Conservation (phyloP, 768 basidiomycete genomes). For the Calocera cornea region DNA sequence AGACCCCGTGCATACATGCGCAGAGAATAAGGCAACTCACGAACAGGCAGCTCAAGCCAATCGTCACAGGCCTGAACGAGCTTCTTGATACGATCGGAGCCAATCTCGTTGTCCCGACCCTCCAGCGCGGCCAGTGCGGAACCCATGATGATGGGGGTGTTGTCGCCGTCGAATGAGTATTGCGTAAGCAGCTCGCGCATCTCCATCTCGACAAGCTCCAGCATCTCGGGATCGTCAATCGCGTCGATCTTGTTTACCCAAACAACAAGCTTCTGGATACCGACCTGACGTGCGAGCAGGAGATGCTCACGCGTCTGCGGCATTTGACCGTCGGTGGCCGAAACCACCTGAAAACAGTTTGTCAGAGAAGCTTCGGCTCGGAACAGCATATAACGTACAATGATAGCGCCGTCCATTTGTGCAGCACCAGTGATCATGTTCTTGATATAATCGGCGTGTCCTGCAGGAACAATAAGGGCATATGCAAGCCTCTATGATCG, state of each 20-base stretch:
- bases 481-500: slow-evolving; percentile 6
- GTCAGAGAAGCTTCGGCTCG: background rate
- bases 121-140: slow-evolving; percentile 92
- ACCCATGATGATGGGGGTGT: slow-evolving; percentile 96
- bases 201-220: slow-evolving; percentile 99
- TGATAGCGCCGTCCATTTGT: slow-evolving; percentile 92
- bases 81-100: slow-evolving; percentile 64
- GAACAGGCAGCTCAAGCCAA: slow-evolving; percentile 89
- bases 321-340: slow-evolving; percentile 99
- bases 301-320: slow-evolving; percentile 98
- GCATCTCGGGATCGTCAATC: slow-evolving; percentile 93
- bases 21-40: slow-evolving; percentile 34
- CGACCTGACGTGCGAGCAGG: slow-evolving; percentile 93
- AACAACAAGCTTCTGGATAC: slow-evolving; percentile 92
- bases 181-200: slow-evolving; percentile 87
- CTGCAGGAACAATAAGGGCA: slow-evolving; percentile 9
- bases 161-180: slow-evolving; percentile 94
- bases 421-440: slow-evolving; percentile 99
- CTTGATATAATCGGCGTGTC: slow-evolving; percentile 92
- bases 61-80: slow-evolving; percentile 76
- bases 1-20: background rate
- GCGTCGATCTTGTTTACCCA: slow-evolving; percentile 99
- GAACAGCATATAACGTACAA: slow-evolving; percentile 29
- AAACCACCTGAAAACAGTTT: slow-evolving; percentile 42
- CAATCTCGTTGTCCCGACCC: slow-evolving; percentile 65